Evolutionary conservation across 306 rosid species (phyloP).

Genomic region (Dryas alaskensis): DNA sequence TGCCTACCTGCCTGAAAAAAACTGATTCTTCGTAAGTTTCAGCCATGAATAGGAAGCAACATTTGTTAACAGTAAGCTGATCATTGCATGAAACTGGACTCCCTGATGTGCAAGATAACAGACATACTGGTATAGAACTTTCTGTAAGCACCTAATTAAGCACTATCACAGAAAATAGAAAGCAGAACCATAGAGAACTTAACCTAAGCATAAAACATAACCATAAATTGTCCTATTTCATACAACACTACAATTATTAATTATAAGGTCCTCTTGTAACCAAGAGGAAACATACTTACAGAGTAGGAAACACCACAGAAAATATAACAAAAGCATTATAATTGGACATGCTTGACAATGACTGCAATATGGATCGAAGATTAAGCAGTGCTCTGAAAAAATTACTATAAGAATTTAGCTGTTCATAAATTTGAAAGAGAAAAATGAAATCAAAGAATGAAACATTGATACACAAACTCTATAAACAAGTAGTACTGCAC

Average conservation of each 20-base stretch:
- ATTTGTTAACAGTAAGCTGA: not conserved
- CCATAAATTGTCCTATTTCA: not conserved
- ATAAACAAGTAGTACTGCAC: not conserved
- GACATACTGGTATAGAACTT: no score
- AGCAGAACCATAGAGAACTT: not conserved
- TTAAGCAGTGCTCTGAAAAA: not conserved
- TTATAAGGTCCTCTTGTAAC: no score
- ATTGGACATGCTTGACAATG: not conserved
- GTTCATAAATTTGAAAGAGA: not conserved
- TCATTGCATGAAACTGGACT: no score
- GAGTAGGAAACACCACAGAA: not conserved
- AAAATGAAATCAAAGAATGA: slow-evolving; percentile 7
- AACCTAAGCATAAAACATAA: not conserved
- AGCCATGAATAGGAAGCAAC: no score
- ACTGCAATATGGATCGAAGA: not conserved
- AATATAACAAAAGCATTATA: not conserved
- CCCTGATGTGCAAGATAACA: no score
- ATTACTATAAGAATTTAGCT: not conserved
- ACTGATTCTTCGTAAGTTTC: not conserved
- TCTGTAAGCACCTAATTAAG: no score
- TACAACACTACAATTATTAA: not conserved
- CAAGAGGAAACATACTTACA: no score
- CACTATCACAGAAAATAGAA: no score
- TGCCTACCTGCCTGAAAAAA: not conserved
- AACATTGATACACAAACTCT: not conserved